phyloP scores from a whole-genome alignment of 75 land plant genomes.

The Isoetes taiwanensis region DNA sequence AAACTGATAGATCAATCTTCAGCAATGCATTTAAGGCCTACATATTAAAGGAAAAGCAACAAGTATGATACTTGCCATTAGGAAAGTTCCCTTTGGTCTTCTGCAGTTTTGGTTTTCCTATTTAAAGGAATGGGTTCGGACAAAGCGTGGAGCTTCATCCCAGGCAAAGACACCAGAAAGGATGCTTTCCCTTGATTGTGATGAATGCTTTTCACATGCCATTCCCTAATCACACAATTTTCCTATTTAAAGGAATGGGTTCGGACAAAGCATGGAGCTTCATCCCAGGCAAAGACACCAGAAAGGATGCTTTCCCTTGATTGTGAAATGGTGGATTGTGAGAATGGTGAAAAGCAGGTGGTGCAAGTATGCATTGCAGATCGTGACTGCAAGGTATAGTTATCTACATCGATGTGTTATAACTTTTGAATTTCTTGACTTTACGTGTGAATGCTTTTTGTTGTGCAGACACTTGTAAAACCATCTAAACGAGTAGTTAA shows the following conservation, averaged over 20 bases:
- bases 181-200: too few species aligned
- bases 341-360: neutral
- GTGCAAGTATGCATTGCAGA: slow-evolving; percentile 8
- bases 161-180: too few species aligned
- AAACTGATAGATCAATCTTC: neutral
- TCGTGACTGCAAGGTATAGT: neutral
- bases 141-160: too few species aligned
- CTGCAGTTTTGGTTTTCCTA: neutral
- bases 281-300: neutral
- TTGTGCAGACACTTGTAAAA: neutral
- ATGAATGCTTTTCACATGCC: too few species aligned
- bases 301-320: slow-evolving; percentile 1
- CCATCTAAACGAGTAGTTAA: neutral
- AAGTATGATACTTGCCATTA: too few species aligned
- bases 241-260: too few species aligned
- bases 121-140: neutral
- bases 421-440: neutral
- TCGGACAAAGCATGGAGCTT: too few species aligned
- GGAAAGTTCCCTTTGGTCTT: too few species aligned
- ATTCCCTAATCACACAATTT: too few species aligned
- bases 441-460: neutral
- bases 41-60: neutral
- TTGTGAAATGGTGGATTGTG: slow-evolving; percentile 6
- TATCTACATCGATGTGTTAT: neutral
- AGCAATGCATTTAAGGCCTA: neutral